Percentiles rank a stretch among this genome's conserved stretches.
phyloP scores from a whole-genome alignment of 2,329 filamentous ascomycete genomes.

The Sclerotinia subarctica region DNA sequence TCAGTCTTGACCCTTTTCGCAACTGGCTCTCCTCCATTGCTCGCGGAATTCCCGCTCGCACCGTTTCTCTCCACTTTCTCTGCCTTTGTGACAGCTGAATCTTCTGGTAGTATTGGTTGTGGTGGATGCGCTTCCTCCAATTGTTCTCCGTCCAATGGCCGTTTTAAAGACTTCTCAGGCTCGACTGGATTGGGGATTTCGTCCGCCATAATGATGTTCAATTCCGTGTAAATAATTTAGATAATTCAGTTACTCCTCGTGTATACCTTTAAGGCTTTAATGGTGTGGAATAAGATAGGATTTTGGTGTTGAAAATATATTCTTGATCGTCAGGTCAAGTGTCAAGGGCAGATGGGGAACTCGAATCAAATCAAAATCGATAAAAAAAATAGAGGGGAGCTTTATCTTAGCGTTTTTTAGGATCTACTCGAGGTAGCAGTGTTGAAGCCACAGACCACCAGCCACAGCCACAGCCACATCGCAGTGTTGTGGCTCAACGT shows the following conservation, averaged over 20 bases:
- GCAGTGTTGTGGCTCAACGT: slow-evolving; percentile 11
- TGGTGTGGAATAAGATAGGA: background rate
- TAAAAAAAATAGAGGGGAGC: slow-evolving; percentile 20
- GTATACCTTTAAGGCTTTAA: background rate
- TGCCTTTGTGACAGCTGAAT: slow-evolving; percentile 36
- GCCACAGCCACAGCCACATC: background rate
- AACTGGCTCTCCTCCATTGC: slow-evolving; percentile 26
- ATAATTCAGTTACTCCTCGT: background rate
- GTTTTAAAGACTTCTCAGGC: slow-evolving; percentile 33
- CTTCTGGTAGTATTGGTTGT: slow-evolving; percentile 32
- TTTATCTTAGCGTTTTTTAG: slow-evolving; percentile 33
- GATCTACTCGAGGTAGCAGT: background rate
- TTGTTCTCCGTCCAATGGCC: slow-evolving; percentile 26
- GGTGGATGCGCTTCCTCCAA: slow-evolving; percentile 28
- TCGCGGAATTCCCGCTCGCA: slow-evolving; percentile 23
- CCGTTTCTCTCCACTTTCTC: slow-evolving; percentile 35
- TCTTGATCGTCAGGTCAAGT: background rate
- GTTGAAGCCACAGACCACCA: too few species aligned
- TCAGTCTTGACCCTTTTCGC: slow-evolving; percentile 32
- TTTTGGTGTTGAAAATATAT: slow-evolving; percentile 1
- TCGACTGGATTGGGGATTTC: slow-evolving; percentile 26
- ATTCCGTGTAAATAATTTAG: background rate
- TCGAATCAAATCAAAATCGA: background rate
- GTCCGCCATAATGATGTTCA: slow-evolving; percentile 27
- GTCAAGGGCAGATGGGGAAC: background rate